phyloP scores from a whole-genome alignment of 495 filamentous ascomycete species.

The Mytilinidion resinicola region DNA sequence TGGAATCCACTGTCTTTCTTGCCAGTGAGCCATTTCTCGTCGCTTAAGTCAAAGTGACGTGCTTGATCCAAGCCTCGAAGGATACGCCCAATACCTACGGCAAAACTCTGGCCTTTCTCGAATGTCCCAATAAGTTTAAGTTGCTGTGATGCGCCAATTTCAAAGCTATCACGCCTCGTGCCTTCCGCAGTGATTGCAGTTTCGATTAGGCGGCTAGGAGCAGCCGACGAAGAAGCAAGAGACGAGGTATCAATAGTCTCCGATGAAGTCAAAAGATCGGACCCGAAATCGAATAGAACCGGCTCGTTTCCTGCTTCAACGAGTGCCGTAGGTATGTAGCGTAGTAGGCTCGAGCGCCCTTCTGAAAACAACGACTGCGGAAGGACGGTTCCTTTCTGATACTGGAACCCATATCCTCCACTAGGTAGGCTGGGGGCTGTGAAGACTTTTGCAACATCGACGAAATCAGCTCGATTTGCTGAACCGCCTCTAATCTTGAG shows the following conservation, averaged over 20 bases:
- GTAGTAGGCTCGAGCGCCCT: conserved; percentile 27
- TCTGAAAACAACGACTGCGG: conserved; percentile 28
- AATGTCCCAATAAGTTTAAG: conserved; percentile 26
- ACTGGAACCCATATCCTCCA: conserved; percentile 37
- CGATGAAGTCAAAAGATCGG: neutral
- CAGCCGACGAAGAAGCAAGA: neutral
- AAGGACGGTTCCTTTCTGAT: conserved; percentile 29
- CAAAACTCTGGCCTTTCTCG: conserved; percentile 9
- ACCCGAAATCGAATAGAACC: conserved; percentile 29
- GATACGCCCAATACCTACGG: conserved; percentile 35
- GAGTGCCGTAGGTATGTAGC: conserved; percentile 29
- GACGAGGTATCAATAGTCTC: neutral
- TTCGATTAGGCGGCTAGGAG: no score
- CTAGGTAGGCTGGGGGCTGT: conserved; percentile 23
- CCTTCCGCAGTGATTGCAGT: neutral
- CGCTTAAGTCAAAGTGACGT: neutral
- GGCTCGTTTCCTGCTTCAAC: conserved; percentile 5
- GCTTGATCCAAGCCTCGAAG: conserved; percentile 20
- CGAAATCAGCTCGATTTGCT: conserved; percentile 20
- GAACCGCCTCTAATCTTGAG: conserved; percentile 25
- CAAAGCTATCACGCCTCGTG: neutral
- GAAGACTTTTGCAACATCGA: conserved; percentile 26
- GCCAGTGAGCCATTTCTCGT: neutral
- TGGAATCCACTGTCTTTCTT: conserved; percentile 1
- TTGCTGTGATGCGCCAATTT: no score